Percentiles rank a stretch among this genome's conserved stretches.
Evolutionary conservation across 495 filamentous ascomycete species (phyloP).

Genomic region (Aspergillus sparsus): DNA sequence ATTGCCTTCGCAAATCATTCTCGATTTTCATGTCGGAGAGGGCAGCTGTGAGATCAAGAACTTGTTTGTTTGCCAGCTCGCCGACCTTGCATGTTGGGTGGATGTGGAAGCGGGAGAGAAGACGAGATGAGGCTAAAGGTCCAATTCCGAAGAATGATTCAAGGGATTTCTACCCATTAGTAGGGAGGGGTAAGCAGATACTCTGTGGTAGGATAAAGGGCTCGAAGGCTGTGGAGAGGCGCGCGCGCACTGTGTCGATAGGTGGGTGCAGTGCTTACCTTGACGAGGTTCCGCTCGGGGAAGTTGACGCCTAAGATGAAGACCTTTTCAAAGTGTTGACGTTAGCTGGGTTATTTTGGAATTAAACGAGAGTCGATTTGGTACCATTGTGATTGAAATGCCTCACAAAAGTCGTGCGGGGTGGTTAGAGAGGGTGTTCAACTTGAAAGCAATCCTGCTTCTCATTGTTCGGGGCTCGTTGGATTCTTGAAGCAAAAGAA

Average conservation of each 20-base stretch:
- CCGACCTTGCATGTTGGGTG: constrained; percentile 77
- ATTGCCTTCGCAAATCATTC: constrained; percentile 74
- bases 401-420: too few species aligned
- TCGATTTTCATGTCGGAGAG: constrained; percentile 92
- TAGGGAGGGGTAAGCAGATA: neutral
- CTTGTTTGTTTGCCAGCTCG: constrained; percentile 65
- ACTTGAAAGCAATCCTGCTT: constrained; percentile 6
- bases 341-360: constrained; percentile 6
- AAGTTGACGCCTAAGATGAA: constrained; percentile 86
- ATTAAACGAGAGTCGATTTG: neutral
- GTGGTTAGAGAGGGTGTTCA: neutral
- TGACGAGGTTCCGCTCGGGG: constrained; percentile 75
- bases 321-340: constrained; percentile 50
- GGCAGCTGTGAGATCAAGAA: constrained; percentile 77
- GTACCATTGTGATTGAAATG: constrained; percentile 38
- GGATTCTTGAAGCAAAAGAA: constrained; percentile 28
- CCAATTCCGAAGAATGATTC: constrained; percentile 91
- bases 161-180: constrained; percentile 68
- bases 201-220: too few species aligned
- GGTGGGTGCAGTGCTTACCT: constrained; percentile 53
- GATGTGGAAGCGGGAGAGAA: constrained; percentile 86
- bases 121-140: constrained; percentile 62
- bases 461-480: constrained; percentile 24
- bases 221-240: too few species aligned
- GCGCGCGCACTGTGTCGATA: neutral